These are phyloP conservation scores for Cnidoscolus chayamansa DNA, from an alignment of 441 rosid genomes.

Conservation along the genomic window DNA sequence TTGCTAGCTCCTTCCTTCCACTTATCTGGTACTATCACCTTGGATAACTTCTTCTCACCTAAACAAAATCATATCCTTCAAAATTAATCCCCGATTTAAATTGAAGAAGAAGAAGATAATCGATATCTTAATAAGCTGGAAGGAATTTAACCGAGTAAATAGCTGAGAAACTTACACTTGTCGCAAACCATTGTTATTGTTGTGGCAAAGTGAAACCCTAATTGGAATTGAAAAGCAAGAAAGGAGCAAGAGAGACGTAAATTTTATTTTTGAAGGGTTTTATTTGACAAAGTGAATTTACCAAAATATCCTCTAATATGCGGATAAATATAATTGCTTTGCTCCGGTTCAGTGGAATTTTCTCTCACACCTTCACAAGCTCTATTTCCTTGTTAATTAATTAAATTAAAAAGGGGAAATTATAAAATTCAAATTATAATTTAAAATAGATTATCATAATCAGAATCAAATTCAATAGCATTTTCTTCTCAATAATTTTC, in stretches of 20 bases:
- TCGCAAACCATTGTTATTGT: conserved; percentile 74
- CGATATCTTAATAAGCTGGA: too few relatives aligned
- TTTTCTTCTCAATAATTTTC: neutral
- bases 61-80: neutral
- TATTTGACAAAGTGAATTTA: neutral
- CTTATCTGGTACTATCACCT: conserved; percentile 95
- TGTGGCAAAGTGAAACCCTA: conserved; percentile 13
- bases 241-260: neutral
- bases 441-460: too few relatives aligned
- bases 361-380: too few relatives aligned
- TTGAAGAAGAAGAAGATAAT: neutral
- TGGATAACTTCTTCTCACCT: conserved; percentile 91
- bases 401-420: too few relatives aligned
- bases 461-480: too few relatives aligned
- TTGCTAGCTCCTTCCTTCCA: conserved; percentile 99
- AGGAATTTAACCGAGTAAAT: neutral
- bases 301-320: conserved; percentile 5
- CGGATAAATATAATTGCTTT: neutral
- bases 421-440: too few relatives aligned
- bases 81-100: neutral
- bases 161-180: conserved; percentile 50
- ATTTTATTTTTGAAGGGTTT: neutral
- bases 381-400: too few relatives aligned
- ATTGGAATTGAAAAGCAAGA: neutral
- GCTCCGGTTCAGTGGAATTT: too few relatives aligned